Base-by-base conservation (phyloP, 768 basidiomycete genomes). In the Suillus occidentalis region DNA sequence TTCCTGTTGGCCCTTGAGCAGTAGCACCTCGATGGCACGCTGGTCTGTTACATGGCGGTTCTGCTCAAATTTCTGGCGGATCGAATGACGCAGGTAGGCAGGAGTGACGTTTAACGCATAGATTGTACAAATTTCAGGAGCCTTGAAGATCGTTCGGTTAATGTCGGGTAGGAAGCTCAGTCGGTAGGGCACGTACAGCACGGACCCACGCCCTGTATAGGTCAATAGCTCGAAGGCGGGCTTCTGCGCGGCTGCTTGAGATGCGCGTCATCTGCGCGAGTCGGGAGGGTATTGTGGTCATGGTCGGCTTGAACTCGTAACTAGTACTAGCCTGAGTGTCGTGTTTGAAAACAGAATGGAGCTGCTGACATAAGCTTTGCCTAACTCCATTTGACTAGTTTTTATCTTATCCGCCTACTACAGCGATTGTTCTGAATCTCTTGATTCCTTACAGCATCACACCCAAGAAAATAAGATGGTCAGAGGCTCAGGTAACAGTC, bases 141-240 rank as follows among this genome's bases (percentile, higher is more conserved):
- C 95, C 91, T 99, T 66, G 60, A 42, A 71, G 25, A 60, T 36
- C 20, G 28, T 39, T 61, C 62, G 42, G 47, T 34, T 25, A 64
- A 43, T 20, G 55, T 65, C 56, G 62, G 65, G 47, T 60, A 20
- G 25, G 16, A 42, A 59, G 55, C 31, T 31, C 37, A 69, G 64
- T n/a, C 37, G 60, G 18, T 60, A 31, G 18, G 2, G 36, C 49
- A 86, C 93, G 70, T 72, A 97, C 97, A 55, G 89, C 84, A 67
- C 97, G 90, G 74, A 95, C 91, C 97, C 97, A 99, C 75, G 88
- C 89, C 65, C 96, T 83, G 82, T 99, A 99, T 14, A 97, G 84
- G 55, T 89, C 82, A 22, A 95, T 78, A 12, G 86, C 87, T 40
- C 92, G 84, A 25, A 78, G 78, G 37, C 90, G 86, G 7, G 92